phyloP scores from a whole-genome alignment of 495 filamentous ascomycete species.

The Sporormia fimetaria region DNA sequence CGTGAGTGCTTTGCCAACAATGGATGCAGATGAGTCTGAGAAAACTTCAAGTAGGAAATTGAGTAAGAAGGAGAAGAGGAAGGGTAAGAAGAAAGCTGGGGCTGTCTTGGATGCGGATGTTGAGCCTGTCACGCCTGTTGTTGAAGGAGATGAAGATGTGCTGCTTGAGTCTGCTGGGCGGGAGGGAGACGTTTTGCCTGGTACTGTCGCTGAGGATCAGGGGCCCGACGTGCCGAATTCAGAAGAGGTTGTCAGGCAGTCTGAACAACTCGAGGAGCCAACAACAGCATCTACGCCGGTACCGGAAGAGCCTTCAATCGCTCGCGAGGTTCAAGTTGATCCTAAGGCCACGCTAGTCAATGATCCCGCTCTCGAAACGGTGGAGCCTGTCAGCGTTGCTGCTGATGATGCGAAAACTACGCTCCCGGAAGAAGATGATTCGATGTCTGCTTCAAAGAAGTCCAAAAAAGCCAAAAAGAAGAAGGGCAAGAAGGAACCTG shows the following conservation, averaged over 20 bases:
- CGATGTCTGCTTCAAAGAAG: conserved; percentile 15
- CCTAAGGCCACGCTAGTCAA: too few species aligned
- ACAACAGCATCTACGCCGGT: too few species aligned
- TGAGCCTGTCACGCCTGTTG: neutral
- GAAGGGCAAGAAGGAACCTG: conserved; percentile 15
- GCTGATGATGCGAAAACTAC: neutral
- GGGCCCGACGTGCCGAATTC: too few species aligned
- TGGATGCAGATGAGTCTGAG: conserved; percentile 2
- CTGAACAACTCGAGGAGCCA: too few species aligned
- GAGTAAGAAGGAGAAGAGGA: conserved; percentile 25
- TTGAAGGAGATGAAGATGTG: neutral
- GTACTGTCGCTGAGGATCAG: too few species aligned
- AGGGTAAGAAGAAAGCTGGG: conserved; percentile 23
- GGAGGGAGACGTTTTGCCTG: too few species aligned
- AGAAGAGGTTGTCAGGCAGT: too few species aligned
- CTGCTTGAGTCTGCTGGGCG: neutral
- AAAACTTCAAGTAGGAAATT: conserved; percentile 9
- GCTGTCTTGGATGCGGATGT: conserved; percentile 2
- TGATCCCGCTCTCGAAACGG: too few species aligned
- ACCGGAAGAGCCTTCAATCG: too few species aligned
- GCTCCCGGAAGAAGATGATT: conserved; percentile 9
- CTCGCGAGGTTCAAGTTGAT: too few species aligned
- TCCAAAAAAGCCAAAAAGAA: conserved; percentile 25
- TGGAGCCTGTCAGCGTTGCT: neutral
- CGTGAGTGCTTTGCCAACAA: neutral